phyloP scores from a whole-genome alignment of 371 early-diverging fungal species.

The Mucor circinelloides region DNA sequence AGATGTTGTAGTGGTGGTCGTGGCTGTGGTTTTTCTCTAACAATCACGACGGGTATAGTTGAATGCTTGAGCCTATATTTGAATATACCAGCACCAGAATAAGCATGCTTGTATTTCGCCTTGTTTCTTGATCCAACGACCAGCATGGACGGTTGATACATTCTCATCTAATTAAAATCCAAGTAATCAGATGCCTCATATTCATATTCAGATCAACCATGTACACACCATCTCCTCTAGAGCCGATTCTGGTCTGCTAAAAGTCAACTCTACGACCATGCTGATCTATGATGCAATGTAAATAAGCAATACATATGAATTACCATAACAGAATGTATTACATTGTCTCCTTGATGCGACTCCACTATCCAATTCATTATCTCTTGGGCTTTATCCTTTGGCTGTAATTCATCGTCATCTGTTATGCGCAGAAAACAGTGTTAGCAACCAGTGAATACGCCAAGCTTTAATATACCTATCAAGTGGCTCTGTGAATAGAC shows the following conservation, averaged over 20 bases:
- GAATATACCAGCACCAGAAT: slow-evolving; percentile 23
- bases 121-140: slow-evolving; percentile 17
- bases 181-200: background rate
- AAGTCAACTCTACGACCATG: slow-evolving; percentile 18
- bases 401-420: background rate
- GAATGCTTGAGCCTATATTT: slow-evolving; percentile 17
- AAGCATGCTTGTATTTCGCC: slow-evolving; percentile 12
- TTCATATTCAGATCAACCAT: background rate
- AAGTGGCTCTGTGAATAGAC: background rate
- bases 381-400: slow-evolving; percentile 16
- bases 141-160: slow-evolving; percentile 20
- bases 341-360: slow-evolving; percentile 17
- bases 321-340: background rate
- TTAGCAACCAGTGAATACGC: background rate
- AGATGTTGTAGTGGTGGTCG: background rate
- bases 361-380: slow-evolving; percentile 15
- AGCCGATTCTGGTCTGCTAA: slow-evolving; percentile 12
- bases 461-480: background rate
- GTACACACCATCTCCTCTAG: slow-evolving; percentile 14
- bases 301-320: background rate
- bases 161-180: background rate
- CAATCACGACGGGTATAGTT: slow-evolving; percentile 12
- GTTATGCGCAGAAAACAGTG: background rate
- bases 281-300: slow-evolving; percentile 4
- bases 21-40: slow-evolving; percentile 3